phyloP scores from a whole-genome alignment of 2,329 filamentous ascomycete genomes.

The Penicillium griseofulvum region DNA sequence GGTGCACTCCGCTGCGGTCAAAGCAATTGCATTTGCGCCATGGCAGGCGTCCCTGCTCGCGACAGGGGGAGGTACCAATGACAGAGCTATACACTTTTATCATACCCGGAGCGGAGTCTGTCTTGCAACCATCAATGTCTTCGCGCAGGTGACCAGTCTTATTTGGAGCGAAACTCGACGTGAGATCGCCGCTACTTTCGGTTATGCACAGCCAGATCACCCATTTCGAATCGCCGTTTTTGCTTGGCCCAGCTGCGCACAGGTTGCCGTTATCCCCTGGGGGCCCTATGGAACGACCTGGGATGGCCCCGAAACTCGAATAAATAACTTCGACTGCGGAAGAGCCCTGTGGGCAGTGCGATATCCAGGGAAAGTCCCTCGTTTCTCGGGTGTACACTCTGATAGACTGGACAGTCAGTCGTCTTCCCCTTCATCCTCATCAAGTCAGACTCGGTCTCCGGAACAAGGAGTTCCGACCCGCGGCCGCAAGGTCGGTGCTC shows the following conservation, averaged over 20 bases:
- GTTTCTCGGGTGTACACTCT: constrained; percentile 15
- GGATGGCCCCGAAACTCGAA: constrained; percentile 25
- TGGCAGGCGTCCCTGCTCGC: constrained; percentile 87
- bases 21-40: constrained; percentile 94
- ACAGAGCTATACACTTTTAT: constrained; percentile 94
- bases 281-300: constrained; percentile 52
- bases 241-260: constrained; percentile 86
- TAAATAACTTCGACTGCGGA: constrained; percentile 36
- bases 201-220: constrained; percentile 88
- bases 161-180: constrained; percentile 83
- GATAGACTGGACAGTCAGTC: constrained; percentile 11
- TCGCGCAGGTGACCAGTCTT: constrained; percentile 87
- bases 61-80: constrained; percentile 88
- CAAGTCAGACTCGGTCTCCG: not conserved
- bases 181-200: constrained; percentile 91
- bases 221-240: constrained; percentile 87
- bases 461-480: not conserved
- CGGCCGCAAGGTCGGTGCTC: constrained; percentile 18
- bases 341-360: constrained; percentile 79
- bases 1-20: constrained; percentile 82
- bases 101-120: constrained; percentile 79
- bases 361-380: constrained; percentile 66
- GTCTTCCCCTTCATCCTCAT: constrained; percentile 9
- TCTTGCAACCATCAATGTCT: constrained; percentile 86
- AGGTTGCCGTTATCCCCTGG: constrained; percentile 84